phyloP scores from a whole-genome alignment of 495 filamentous ascomycete genomes.

The Chaetomium tenue region DNA sequence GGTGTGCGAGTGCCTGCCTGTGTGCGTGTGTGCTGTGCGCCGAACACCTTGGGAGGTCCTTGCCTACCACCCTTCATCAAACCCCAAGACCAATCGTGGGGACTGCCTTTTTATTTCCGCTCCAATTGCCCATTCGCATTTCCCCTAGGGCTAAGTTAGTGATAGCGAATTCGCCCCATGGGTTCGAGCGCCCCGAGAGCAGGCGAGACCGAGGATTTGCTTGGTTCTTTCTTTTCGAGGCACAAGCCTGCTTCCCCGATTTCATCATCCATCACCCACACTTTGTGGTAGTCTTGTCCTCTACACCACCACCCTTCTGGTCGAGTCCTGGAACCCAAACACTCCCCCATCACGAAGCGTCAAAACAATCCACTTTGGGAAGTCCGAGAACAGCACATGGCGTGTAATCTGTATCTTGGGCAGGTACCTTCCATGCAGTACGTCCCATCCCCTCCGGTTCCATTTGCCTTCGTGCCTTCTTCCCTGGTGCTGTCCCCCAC shows the following conservation, averaged over 20 bases:
- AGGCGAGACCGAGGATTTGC: slow-evolving; percentile 18
- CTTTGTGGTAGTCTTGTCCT: background rate
- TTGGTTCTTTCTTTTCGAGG: slow-evolving; percentile 11
- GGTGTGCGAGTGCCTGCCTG: too few relatives aligned
- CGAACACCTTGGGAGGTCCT: background rate
- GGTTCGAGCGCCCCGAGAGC: slow-evolving; percentile 15
- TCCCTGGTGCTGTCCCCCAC: background rate
- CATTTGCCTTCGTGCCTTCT: background rate
- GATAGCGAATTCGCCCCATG: slow-evolving; percentile 17
- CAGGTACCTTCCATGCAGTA: background rate
- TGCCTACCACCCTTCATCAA: slow-evolving; percentile 27
- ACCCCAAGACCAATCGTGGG: background rate
- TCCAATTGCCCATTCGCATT: slow-evolving; percentile 24
- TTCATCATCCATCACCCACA: background rate
- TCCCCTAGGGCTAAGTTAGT: background rate
- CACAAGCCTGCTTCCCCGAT: background rate
- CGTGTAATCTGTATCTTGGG: too few relatives aligned
- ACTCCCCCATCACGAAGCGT: background rate
- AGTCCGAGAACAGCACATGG: too few relatives aligned
- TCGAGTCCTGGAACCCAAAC: background rate
- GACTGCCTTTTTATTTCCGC: background rate
- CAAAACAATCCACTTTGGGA: background rate
- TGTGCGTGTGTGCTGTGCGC: slow-evolving; percentile 2
- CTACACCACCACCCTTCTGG: too few relatives aligned
- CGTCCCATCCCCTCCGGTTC: background rate